Base-by-base conservation (phyloP, 2,329 filamentous ascomycete species). In the Fragosphaeria purpurea region DNA sequence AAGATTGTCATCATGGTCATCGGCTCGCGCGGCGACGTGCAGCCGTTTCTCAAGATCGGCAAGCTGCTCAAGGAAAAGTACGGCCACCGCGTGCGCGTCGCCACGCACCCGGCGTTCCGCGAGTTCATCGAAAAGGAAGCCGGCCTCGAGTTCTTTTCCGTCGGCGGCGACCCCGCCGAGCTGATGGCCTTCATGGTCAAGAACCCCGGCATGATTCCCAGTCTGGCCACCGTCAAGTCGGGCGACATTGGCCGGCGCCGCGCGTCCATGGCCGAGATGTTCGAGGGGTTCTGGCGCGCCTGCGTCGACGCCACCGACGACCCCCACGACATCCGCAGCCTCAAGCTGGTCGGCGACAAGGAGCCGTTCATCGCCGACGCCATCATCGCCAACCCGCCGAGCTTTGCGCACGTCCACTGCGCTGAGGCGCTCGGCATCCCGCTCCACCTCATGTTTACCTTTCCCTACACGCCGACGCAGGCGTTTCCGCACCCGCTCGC, bases 141-240 rank as follows among this genome's bases (percentile, higher is more conserved):
- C 0, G 83, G 81, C 0, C 72, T 91, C 0, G 86, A 91, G 58
- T 91, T 91, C 67, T 91, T 90, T 65, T 83, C 79, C 2, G 79
- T 90, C 2, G 86, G 86, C 1, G 87, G 87, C 2, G 82, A 91
- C 58, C 87, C 87, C 2, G 80, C 83, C 0, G 85, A 90, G 64
- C 70, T 93, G 1, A 91, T 91, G 87, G 83, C 85, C 0, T 91
- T 89, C 63, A 91, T 93, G 87, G 85, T 90, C 37, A 88, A 88
- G 67, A 89, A 91, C 59, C 85, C 80, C 0, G 85, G 86, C 4
- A 73, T 91, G 64, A 85, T 93, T 2, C 86, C 87, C 0, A 84
- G 76, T 1, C 68, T 90, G 31, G 79, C 86, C 55, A 84, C 83
- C 0, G 77, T 91, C 50, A 82, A 79, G 55, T 77, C 81, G 2